A percentile compares a stretch with the other conserved stretches of the same genome.
These are phyloP conservation scores for Ustilago sp. DNA, from an alignment of 1,284 basidiomycete species.

Conservation along the genomic window DNA sequence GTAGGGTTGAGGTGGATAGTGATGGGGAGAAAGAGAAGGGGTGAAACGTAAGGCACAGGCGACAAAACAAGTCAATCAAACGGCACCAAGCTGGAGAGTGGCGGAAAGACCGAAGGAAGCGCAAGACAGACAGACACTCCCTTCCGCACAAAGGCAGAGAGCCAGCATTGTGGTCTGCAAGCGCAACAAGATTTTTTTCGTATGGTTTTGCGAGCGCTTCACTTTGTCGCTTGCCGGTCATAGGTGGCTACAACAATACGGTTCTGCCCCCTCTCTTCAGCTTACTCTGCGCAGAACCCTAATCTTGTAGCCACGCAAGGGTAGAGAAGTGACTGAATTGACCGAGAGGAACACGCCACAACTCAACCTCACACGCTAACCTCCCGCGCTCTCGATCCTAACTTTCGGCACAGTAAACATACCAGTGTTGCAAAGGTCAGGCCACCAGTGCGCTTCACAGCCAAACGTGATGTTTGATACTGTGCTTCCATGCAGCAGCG, in stretches of 20 bases:
- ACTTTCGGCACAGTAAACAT: not conserved
- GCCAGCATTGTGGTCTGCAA: not conserved
- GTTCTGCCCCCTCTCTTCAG: not conserved
- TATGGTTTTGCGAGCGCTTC: not conserved
- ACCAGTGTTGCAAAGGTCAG: not conserved
- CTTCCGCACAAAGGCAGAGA: not conserved
- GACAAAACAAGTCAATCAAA: not conserved
- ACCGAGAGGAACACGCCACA: conserved; percentile 7
- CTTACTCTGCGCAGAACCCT: not conserved
- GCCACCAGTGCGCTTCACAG: conserved; percentile 1
- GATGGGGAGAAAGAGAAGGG: not conserved
- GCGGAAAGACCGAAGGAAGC: conserved; percentile 8
- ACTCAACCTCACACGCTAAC: not conserved
- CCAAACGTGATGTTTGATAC: not conserved
- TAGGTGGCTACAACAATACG: not conserved
- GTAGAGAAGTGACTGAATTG: not conserved
- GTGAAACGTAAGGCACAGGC: conserved; percentile 5
- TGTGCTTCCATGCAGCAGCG: not conserved
- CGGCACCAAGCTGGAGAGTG: not conserved
- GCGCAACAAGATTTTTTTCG: not conserved
- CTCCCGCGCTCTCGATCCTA: not conserved
- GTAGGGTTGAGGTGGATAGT: not conserved
- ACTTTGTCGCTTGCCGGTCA: not conserved
- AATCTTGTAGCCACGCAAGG: not conserved
- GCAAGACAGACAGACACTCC: not conserved